Conservation (phyloP, 2,329 filamentous ascomycete genomes). For the Ceratocystis smalleyi region DNA sequence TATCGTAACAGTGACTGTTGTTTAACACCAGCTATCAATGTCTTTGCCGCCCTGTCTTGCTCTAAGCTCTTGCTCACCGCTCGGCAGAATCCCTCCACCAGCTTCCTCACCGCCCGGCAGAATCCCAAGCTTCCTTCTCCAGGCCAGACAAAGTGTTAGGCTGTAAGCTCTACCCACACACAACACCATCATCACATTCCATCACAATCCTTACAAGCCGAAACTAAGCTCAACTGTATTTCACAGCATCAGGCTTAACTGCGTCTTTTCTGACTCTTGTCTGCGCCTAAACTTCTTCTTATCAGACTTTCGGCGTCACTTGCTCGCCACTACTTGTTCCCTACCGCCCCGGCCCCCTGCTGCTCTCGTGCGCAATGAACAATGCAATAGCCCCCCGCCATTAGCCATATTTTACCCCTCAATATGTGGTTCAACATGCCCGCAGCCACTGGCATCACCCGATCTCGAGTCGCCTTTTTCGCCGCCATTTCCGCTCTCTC, state of each 20-base stretch:
- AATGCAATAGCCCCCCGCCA: conserved; percentile 12
- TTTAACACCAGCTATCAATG: background rate
- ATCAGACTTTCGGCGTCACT: too few species aligned
- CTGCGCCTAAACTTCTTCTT: too few species aligned
- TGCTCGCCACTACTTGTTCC: too few species aligned
- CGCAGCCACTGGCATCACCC: conserved; percentile 39
- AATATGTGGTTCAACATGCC: conserved; percentile 34
- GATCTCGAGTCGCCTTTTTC: conserved; percentile 37
- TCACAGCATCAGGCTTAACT: too few species aligned
- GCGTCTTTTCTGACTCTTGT: too few species aligned
- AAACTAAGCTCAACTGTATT: too few species aligned
- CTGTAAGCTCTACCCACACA: background rate
- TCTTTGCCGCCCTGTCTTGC: background rate
- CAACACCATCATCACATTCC: background rate
- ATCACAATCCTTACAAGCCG: background rate
- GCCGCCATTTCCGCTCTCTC: conserved; percentile 40
- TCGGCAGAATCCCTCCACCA: background rate
- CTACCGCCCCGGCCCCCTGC: too few species aligned
- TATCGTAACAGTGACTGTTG: too few species aligned
- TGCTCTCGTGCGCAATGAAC: conserved; percentile 6
- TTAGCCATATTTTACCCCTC: background rate
- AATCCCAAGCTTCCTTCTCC: conserved; percentile 9
- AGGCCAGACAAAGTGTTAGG: background rate
- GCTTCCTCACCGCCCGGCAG: conserved; percentile 17
- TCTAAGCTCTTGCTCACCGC: background rate